Percentiles rank a stretch among this genome's conserved stretches.
phyloP scores from a whole-genome alignment of 2,329 filamentous ascomycete species.

The Calonectria ilicicola region DNA sequence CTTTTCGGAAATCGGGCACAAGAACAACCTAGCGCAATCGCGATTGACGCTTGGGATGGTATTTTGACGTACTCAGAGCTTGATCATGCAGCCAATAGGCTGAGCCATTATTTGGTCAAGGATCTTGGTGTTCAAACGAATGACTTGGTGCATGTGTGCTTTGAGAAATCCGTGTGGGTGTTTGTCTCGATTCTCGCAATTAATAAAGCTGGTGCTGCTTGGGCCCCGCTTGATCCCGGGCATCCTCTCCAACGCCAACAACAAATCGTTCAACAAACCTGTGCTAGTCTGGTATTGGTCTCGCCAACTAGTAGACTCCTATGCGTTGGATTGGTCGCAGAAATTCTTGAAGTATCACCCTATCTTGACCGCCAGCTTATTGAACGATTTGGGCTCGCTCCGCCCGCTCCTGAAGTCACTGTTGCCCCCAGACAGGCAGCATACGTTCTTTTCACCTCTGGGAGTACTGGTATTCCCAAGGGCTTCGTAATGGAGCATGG shows the following conservation, averaged over 20 bases:
- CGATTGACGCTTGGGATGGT: constrained; percentile 39
- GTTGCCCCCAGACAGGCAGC: not conserved
- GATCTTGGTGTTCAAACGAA: not conserved
- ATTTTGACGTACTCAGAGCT: constrained; percentile 9
- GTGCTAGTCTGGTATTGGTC: not conserved
- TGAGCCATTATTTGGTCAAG: not conserved
- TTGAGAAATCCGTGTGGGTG: not conserved
- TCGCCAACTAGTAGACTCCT: not conserved
- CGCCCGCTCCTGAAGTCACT: not conserved
- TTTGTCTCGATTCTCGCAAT: not conserved
- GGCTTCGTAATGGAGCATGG: not conserved
- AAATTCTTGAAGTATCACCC: not conserved
- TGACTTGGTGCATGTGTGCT: not conserved
- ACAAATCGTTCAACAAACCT: not conserved
- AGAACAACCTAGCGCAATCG: not conserved
- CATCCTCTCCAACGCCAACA: not conserved
- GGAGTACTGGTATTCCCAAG: not conserved
- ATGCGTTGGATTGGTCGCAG: not conserved
- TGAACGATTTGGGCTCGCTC: not conserved
- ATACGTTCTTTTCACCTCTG: constrained; percentile 39
- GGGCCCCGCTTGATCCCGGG: not conserved
- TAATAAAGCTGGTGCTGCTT: not conserved
- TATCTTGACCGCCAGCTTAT: not conserved
- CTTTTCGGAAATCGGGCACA: not conserved
- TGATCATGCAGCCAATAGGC: not conserved